A percentile compares a stretch with the other conserved stretches of the same genome.
Evolutionary conservation across 768 basidiomycete genomes (phyloP).

Genomic region (Lanmaoa pseudosensibilis): DNA sequence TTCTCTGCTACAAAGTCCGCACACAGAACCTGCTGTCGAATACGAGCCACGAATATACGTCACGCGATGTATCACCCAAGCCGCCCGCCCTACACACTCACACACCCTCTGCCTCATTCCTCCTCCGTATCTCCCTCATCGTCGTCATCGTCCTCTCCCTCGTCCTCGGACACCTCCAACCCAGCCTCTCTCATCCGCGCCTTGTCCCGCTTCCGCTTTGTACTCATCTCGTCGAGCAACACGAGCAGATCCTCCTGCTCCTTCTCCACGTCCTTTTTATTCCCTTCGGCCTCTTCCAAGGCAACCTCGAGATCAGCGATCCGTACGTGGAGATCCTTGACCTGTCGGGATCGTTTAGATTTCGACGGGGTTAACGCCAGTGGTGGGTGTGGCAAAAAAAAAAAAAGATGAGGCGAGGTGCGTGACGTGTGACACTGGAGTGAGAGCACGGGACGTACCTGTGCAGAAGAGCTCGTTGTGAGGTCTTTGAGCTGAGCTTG

Average conservation of each 20-base stretch:
- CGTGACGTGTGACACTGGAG: too few relatives aligned
- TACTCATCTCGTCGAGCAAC: constrained; percentile 85
- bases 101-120: background rate
- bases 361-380: background rate
- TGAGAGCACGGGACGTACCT: constrained; percentile 33
- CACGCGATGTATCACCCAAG: background rate
- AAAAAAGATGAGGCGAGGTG: too few relatives aligned
- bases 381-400: background rate
- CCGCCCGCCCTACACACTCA: background rate
- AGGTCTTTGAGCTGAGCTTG: constrained; percentile 55
- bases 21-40: background rate
- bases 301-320: constrained; percentile 47
- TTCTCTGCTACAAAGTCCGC: background rate
- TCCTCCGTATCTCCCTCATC: constrained; percentile 38
- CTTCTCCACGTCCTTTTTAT: constrained; percentile 83
- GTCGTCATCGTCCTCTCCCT: constrained; percentile 68
- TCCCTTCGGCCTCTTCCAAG: constrained; percentile 55
- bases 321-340: constrained; percentile 46
- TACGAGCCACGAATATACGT: background rate
- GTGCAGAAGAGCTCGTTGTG: constrained; percentile 35
- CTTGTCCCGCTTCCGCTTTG: constrained; percentile 86
- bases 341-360: constrained; percentile 28
- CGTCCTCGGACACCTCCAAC: constrained; percentile 91
- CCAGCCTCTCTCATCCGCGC: constrained; percentile 67
- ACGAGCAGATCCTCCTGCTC: constrained; percentile 97